Percentiles rank a stretch among this genome's conserved stretches.
Evolutionary conservation across 345 rosid genomes (phyloP).

Genomic region (Sonneratia alba): DNA sequence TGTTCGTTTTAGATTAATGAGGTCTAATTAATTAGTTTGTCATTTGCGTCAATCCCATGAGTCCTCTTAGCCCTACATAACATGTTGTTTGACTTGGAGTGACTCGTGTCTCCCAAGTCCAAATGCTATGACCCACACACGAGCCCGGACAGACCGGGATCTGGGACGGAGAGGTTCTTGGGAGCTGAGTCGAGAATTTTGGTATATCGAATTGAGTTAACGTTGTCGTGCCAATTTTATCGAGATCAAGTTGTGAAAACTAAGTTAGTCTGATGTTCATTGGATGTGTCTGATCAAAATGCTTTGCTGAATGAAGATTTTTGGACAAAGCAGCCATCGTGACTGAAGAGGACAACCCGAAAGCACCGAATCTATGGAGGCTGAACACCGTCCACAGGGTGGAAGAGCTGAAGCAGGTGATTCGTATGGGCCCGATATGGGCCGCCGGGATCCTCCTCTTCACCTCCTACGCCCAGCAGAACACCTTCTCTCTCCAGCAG

Average conservation of each 20-base stretch:
- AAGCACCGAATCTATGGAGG: conserved; percentile 60
- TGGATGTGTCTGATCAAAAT: too few species aligned
- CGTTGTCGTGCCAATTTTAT: too few species aligned
- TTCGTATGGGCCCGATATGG: conserved; percentile 92
- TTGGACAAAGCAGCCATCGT: conserved; percentile 74
- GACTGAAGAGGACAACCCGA: conserved; percentile 38
- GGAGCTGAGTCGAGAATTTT: too few species aligned
- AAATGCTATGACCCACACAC: too few species aligned
- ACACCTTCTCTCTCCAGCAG: conserved; percentile 76
- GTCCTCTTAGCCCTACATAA: too few species aligned
- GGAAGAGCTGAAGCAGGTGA: conserved; percentile 69
- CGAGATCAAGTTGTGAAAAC: too few species aligned
- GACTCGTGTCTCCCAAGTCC: too few species aligned
- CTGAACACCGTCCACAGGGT: conserved; percentile 76
- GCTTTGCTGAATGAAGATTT: conserved; percentile 29
- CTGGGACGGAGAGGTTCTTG: too few species aligned
- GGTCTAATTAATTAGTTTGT: background rate
- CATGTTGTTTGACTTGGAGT: too few species aligned
- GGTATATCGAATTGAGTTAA: too few species aligned
- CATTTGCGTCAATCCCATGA: background rate
- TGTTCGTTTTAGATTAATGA: background rate
- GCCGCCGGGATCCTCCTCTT: conserved; percentile 71
- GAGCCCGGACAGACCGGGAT: too few species aligned
- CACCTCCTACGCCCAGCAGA: conserved; percentile 73
- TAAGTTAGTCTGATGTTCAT: too few species aligned